Base-by-base conservation (phyloP, 306 rosid genomes). In the Begonia peltatifolia region DNA sequence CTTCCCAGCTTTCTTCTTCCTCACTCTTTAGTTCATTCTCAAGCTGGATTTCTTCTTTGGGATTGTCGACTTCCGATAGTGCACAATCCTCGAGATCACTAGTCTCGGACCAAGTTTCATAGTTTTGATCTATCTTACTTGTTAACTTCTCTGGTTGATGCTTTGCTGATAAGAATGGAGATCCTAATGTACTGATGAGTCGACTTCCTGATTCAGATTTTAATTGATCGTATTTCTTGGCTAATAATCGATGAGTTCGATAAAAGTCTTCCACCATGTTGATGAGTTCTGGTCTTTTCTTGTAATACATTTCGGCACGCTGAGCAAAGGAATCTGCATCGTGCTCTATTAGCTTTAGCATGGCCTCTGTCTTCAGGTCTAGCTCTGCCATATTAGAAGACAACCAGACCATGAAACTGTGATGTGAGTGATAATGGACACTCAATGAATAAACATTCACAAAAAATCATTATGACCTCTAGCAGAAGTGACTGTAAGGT, bases 261-360 rank as follows among this genome's bases (percentile, higher is more conserved):
- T 88, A 88, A 63, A 88, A 82, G 49, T 88, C 87, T 74, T 84
- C 82, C 53, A 88, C 88, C 93, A 84, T 71, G 50, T 81, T 61
- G 35, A 88, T 63, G 30, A 88, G 86, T 62, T 84, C 79, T 0
- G 96, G 94, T 43, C 94, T 65, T 55, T 79, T 81, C 74, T 84
- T 77, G 84, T 84, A 88, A 63, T 81, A 84, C 93, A 88, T 84
- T 77, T 88, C 96, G 42, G 96, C 94, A n/a, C 94, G 94, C 49
- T 75, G 55, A 1, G 88, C 84, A 77, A 88, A 84, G 52, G 96
- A 84, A 75, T 88, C 94, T 41, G 93, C 88, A 55, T 84, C 96
- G 42, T 78, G 81, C 74, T 81, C 88, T 9, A 88, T 73, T 56
- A 88, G 41, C 58, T 65, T 77, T 47, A 79, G 71, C 78, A 88